Percentiles rank a stretch among this genome's conserved stretches.
Evolutionary conservation across 2,329 filamentous ascomycete genomes (phyloP).

Genomic region (Lachnellula subtilissima): DNA sequence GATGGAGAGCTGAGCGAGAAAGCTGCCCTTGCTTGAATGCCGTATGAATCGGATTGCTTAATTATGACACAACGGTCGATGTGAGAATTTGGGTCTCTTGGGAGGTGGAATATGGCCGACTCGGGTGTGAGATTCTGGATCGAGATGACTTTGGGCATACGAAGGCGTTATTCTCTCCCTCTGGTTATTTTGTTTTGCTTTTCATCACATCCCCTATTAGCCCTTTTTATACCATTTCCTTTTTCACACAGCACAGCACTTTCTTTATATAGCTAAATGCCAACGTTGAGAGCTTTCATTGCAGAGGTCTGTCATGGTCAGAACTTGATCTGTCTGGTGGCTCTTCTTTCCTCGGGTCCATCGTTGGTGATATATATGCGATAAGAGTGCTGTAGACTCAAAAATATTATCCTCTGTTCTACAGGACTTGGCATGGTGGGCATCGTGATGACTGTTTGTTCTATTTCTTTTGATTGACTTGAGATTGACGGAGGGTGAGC

Average conservation of each 20-base stretch:
- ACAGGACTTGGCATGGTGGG: not conserved
- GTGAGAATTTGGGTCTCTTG: not conserved
- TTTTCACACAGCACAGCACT: not conserved
- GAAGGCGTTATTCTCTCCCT: conserved; percentile 5
- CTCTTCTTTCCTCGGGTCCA: not conserved
- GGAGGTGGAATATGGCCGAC: not conserved
- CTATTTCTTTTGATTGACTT: not conserved
- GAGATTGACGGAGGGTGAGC: not conserved
- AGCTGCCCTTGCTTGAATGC: conserved; percentile 6
- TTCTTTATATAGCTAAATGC: not conserved
- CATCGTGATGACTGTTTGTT: not conserved
- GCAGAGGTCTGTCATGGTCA: not conserved
- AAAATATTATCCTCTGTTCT: not conserved
- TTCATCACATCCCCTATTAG: conserved; percentile 3
- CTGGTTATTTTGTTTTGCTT: conserved; percentile 2
- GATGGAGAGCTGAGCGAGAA: conserved; percentile 12
- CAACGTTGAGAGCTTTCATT: not conserved
- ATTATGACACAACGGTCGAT: not conserved
- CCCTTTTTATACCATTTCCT: conserved; percentile 8
- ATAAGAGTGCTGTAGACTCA: not conserved
- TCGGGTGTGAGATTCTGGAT: not conserved
- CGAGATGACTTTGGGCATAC: conserved; percentile 6
- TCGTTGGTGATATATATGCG: not conserved
- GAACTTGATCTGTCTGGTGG: not conserved
- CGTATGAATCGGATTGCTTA: not conserved